Evolutionary conservation across 164 flowering plant species (phyloP).

Genomic region (Sedum album): DNA sequence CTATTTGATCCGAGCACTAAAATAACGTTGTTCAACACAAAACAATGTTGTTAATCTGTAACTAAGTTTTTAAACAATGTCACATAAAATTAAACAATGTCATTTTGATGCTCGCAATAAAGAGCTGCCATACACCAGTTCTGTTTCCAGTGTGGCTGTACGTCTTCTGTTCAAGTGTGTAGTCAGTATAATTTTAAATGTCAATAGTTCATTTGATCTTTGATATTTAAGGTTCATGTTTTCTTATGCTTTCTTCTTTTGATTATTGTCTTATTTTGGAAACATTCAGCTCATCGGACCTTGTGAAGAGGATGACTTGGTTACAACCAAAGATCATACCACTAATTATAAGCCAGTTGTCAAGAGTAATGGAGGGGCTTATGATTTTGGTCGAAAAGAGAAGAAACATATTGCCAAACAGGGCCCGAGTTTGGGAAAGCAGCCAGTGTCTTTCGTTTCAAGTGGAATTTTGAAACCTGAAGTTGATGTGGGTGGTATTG

Average conservation of each 20-base stretch:
- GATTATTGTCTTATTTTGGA: not conserved
- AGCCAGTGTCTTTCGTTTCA: slow-evolving; percentile 76
- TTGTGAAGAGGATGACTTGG: not conserved
- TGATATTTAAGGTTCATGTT: not conserved
- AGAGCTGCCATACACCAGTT: too few species aligned
- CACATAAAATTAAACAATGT: too few species aligned
- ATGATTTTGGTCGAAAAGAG: slow-evolving; percentile 39
- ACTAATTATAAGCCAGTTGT: slow-evolving; percentile 12
- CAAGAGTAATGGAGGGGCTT: slow-evolving; percentile 90
- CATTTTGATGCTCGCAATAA: too few species aligned
- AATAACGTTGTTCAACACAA: too few species aligned
- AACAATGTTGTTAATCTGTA: too few species aligned
- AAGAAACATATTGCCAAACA: slow-evolving; percentile 20
- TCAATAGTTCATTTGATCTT: not conserved
- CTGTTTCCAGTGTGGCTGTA: too few species aligned
- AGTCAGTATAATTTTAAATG: not conserved
- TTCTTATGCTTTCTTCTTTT: not conserved
- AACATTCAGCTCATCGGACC: not conserved
- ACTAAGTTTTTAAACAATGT: too few species aligned
- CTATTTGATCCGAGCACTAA: too few species aligned
- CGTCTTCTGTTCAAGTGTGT: too few species aligned
- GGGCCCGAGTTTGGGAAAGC: slow-evolving; percentile 37
- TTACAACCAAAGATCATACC: not conserved
- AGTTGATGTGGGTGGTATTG: slow-evolving; percentile 41
- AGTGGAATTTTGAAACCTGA: slow-evolving; percentile 63